A percentile compares a stretch with the other conserved stretches of the same genome.
These are phyloP conservation scores for Boletus mariae DNA, from an alignment of 1,284 basidiomycete species.

Conservation along the genomic window DNA sequence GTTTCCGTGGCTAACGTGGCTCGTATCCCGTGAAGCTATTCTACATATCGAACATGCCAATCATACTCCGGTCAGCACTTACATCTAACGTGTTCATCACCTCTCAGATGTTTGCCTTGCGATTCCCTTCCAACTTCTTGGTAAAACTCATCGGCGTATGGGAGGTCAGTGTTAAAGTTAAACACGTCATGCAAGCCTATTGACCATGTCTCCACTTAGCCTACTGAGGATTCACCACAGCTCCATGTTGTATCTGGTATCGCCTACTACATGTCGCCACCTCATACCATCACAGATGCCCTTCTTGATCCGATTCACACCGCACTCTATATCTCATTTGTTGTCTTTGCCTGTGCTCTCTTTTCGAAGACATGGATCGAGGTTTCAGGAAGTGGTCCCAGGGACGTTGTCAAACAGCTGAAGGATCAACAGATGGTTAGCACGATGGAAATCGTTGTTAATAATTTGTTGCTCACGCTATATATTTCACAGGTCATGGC, in stretches of 20 bases:
- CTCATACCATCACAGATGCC: conserved; percentile 85
- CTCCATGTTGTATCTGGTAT: conserved; percentile 90
- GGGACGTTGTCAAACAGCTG: conserved; percentile 96
- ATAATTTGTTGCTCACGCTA: neutral
- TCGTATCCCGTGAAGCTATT: conserved; percentile 98
- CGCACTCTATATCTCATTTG: conserved; percentile 87
- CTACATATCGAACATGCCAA: conserved; percentile 99
- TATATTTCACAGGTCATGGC: conserved; percentile 72
- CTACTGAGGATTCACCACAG: conserved; percentile 89
- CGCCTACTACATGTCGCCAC: conserved; percentile 97
- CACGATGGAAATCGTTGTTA: neutral
- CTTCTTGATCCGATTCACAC: conserved; percentile 94
- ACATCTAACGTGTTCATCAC: conserved; percentile 96
- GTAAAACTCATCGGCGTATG: conserved; percentile 91
- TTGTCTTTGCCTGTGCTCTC: conserved; percentile 90
- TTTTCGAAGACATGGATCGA: conserved; percentile 99
- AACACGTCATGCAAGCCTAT: neutral
- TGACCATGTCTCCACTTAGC: conserved; percentile 42
- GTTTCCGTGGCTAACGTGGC: conserved; percentile 92
- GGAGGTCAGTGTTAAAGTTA: conserved; percentile 66
- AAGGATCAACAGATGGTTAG: conserved; percentile 95
- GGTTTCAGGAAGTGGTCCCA: conserved; percentile 91
- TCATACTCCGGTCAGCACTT: conserved; percentile 96
- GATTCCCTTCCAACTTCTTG: conserved; percentile 91
- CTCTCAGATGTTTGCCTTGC: conserved; percentile 88